Percentiles rank a stretch among this genome's conserved stretches.
Evolutionary conservation across 2,329 filamentous ascomycete species (phyloP).

Genomic region (Hymenoscyphus fraxineus): DNA sequence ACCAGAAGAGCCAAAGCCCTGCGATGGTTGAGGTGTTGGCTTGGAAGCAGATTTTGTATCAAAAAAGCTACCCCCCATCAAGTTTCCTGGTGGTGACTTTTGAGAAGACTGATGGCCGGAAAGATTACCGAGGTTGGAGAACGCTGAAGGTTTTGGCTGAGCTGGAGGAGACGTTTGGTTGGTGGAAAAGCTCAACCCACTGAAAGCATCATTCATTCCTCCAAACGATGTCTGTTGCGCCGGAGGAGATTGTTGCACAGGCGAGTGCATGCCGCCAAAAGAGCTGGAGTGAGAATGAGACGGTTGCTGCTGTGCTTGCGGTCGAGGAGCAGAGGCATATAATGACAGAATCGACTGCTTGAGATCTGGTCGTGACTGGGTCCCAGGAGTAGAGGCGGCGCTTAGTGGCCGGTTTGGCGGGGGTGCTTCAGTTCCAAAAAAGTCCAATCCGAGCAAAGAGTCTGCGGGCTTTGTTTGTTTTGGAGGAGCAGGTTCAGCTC

Average conservation of each 20-base stretch:
- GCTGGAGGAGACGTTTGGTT: slow-evolving; percentile 40
- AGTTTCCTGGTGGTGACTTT: slow-evolving; percentile 45
- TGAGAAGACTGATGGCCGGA: slow-evolving; percentile 40
- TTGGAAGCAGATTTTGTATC: slow-evolving; percentile 64
- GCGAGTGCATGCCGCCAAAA: slow-evolving; percentile 65
- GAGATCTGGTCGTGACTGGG: slow-evolving; percentile 80
- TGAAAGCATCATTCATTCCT: slow-evolving; percentile 75
- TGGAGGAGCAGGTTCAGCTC: slow-evolving; percentile 62
- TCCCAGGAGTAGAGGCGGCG: slow-evolving; percentile 61
- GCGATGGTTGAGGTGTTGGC: slow-evolving; percentile 43
- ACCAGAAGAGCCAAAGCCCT: slow-evolving; percentile 51
- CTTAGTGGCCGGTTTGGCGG: slow-evolving; percentile 79
- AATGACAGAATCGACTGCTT: slow-evolving; percentile 97
- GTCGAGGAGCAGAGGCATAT: slow-evolving; percentile 79
- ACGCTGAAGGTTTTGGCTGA: slow-evolving; percentile 43
- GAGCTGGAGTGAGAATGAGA: slow-evolving; percentile 57
- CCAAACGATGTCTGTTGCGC: slow-evolving; percentile 40
- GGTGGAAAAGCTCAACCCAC: slow-evolving; percentile 58
- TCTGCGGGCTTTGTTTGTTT: slow-evolving; percentile 70
- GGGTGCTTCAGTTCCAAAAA: slow-evolving; percentile 70
- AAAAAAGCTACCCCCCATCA: slow-evolving; percentile 74
- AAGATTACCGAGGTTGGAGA: slow-evolving; percentile 45
- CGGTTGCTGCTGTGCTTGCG: slow-evolving; percentile 58
- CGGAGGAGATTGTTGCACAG: slow-evolving; percentile 43
- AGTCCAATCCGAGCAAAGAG: slow-evolving; percentile 87